phyloP scores from a whole-genome alignment of 2,329 filamentous ascomycete species.

The Aspergillus arachidicola region DNA sequence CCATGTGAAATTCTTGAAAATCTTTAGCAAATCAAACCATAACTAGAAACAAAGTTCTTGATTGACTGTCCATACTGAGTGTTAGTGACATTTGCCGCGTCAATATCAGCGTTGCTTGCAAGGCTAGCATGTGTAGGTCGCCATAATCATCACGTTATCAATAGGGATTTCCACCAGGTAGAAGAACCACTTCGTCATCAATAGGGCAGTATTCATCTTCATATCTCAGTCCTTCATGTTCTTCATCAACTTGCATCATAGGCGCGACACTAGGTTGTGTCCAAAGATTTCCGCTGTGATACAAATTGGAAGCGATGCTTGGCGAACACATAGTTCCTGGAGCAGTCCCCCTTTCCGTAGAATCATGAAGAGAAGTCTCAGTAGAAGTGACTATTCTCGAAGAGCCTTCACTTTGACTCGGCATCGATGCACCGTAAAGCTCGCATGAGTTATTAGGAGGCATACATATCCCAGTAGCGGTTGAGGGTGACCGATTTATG shows the following conservation, averaged over 20 bases:
- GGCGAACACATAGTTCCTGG: background rate
- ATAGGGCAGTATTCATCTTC: background rate
- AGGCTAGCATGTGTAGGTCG: background rate
- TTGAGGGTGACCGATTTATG: background rate
- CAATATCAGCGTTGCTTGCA: background rate
- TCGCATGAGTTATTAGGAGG: background rate
- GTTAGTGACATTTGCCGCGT: background rate
- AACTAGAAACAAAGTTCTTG: background rate
- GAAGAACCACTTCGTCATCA: slow-evolving; percentile 14
- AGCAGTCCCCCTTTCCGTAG: background rate
- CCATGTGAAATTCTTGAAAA: background rate
- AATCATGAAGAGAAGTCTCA: background rate
- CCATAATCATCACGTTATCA: background rate
- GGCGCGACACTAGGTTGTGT: background rate
- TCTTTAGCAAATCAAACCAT: background rate
- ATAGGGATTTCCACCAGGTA: background rate
- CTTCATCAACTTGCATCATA: background rate
- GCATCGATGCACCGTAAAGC: background rate
- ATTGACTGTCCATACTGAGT: background rate
- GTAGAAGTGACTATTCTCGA: background rate
- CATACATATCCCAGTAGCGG: background rate
- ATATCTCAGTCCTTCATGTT: background rate
- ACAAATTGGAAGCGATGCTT: background rate
- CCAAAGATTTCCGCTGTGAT: background rate
- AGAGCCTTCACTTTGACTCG: no score